These are phyloP conservation scores for Infundibulicybe gibba DNA, from an alignment of 768 basidiomycete genomes.

Conservation along the genomic window DNA sequence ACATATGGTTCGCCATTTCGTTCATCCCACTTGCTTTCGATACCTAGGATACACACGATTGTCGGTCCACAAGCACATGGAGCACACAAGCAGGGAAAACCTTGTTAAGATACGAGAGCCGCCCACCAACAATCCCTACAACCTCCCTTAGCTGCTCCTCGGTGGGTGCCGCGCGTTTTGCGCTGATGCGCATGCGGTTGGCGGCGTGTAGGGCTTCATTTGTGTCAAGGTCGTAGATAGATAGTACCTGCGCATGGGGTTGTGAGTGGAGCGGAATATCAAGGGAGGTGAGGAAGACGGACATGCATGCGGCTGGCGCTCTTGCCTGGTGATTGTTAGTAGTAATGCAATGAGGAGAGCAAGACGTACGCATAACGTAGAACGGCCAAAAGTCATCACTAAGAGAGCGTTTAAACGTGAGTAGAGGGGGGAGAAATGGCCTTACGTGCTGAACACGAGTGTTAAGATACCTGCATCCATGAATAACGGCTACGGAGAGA, in stretches of 20 bases:
- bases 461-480: conserved; percentile 59
- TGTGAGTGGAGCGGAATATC: background rate
- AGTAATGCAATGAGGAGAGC: conserved; percentile 3
- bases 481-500: conserved; percentile 3
- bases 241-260: conserved; percentile 48
- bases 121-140: conserved; percentile 67
- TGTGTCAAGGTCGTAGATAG: conserved; percentile 64
- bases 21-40: conserved; percentile 61
- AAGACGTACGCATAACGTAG: conserved; percentile 53
- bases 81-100: conserved; percentile 7
- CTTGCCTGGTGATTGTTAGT: conserved; percentile 42
- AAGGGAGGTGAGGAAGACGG: conserved; percentile 9
- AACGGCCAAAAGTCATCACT: conserved; percentile 89
- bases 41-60: conserved; percentile 28
- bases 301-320: conserved; percentile 75
- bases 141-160: conserved; percentile 39
- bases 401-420: conserved; percentile 7
- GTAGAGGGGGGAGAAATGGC: background rate
- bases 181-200: conserved; percentile 42
- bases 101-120: conserved; percentile 74
- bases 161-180: conserved; percentile 23
- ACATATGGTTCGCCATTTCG: conserved; percentile 57
- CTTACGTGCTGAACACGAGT: conserved; percentile 74
- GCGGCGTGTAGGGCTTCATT: conserved; percentile 59
- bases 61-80: background rate